phyloP scores from a whole-genome alignment of 192 early-diverging fungal genomes.

The Backusella westeae region DNA sequence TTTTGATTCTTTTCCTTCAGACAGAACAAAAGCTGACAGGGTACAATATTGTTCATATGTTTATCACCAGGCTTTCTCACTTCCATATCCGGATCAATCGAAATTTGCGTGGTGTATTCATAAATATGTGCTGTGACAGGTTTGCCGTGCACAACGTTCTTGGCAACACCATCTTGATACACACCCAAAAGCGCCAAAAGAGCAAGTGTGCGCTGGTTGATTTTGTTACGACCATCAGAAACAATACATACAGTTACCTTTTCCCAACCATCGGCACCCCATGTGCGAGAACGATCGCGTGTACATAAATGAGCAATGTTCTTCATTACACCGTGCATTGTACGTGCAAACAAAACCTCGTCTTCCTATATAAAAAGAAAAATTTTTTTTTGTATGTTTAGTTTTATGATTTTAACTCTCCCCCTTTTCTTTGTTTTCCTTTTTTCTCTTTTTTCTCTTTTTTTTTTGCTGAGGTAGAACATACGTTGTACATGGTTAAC shows the following conservation, averaged over 20 bases:
- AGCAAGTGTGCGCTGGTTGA: conserved; percentile 59
- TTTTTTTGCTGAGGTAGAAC: not conserved
- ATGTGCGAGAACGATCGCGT: conserved; percentile 48
- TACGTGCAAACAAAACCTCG: conserved; percentile 69
- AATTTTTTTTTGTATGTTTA: not conserved
- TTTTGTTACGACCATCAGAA: conserved; percentile 73
- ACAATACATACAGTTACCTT: conserved; percentile 79
- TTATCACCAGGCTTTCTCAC: conserved; percentile 54
- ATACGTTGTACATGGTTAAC: conserved; percentile 73
- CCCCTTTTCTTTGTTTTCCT: not conserved
- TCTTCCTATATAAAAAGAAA: conserved; percentile 55
- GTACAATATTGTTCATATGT: conserved; percentile 59
- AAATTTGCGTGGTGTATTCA: conserved; percentile 77
- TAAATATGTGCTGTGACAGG: conserved; percentile 68
- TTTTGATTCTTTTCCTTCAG: conserved; percentile 93
- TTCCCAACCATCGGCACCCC: conserved; percentile 65
- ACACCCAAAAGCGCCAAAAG: conserved; percentile 74
- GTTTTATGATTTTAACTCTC: not conserved
- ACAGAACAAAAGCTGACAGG: conserved; percentile 82
- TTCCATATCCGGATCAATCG: conserved; percentile 71
- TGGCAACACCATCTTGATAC: conserved; percentile 72
- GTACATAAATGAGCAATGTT: conserved; percentile 77
- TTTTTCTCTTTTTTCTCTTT: not conserved
- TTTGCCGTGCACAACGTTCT: conserved; percentile 63
- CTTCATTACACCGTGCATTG: conserved; percentile 73